Evolutionary conservation across 371 early-diverging fungal genomes (phyloP), one percentile per base, ranked within the genome.

Genomic region (Polyrhizophydium stewartii): DNA sequence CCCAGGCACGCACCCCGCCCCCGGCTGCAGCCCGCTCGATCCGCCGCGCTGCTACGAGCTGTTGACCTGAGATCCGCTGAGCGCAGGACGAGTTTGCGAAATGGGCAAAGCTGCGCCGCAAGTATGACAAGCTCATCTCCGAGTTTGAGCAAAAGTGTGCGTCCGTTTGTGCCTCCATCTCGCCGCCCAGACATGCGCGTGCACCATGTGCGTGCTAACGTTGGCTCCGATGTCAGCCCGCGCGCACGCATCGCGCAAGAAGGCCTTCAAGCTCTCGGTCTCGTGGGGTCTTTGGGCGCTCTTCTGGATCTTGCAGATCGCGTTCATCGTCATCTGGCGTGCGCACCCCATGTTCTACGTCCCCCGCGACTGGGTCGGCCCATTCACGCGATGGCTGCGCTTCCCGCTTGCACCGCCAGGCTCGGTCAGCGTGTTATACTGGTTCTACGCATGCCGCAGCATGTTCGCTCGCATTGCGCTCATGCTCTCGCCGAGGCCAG

Each of bases 81-180:
- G 21, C 19, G n/a, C 63, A 89, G 85, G 93, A 94, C 72, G 88
- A 94, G 72, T 96, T 96, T 83, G 92, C 96, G 22, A 89, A 88
- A 70, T 96, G 96, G 96, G 96, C 95, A 45, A 93, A 91, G 74
- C 74, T 93, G 69, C 82, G 92, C 46, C 82, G 96, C 69, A 82
- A 84, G 62, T 80, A 91, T 59, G 96, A 94, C 71, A 86, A 74
- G 49, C 32, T 67, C 37, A 55, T 59, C 16, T 55, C 61, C 1
- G 73, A 72, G 37, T 67, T 57, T 37, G 68, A 67, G 5, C 52
- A 17, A 1, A 22, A 49, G 13, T 37, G 68, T 68, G 38, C 19
- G 58, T 45, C 22, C 22, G 24, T 12, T 24, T 33, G 24, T 27
- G 7, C 21, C 46, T 59, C 24, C 24, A 30, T 33, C 22, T 10